Conservation (phyloP, 495 filamentous ascomycete species). For the Penicillium atrosanguineum region DNA sequence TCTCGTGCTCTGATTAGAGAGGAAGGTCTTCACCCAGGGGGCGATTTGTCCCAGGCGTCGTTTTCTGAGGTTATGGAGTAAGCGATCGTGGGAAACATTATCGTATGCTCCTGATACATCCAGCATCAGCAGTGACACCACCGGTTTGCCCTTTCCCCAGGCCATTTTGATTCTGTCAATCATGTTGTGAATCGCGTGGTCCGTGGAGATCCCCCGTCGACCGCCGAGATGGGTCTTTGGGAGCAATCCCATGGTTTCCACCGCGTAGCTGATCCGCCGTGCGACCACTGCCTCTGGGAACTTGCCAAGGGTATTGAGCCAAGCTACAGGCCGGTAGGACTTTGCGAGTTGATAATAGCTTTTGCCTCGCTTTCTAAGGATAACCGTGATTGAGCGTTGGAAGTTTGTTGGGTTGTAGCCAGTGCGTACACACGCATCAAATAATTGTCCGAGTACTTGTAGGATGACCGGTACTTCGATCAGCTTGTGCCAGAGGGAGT, state of each 20-base stretch:
- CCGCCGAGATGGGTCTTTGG: neutral
- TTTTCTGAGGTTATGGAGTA: neutral
- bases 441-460: neutral
- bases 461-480: neutral
- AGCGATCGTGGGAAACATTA: neutral
- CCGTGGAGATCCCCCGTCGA: neutral
- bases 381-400: neutral
- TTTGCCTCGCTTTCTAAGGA: neutral
- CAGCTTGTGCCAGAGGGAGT: conserved; percentile 7
- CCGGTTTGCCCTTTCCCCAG: neutral
- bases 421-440: conserved; percentile 2
- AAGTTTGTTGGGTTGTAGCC: conserved; percentile 9
- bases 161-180: neutral
- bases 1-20: neutral
- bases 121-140: neutral
- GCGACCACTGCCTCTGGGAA: neutral
- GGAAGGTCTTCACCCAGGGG: neutral
- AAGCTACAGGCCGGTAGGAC: neutral
- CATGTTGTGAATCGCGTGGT: neutral
- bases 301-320: neutral
- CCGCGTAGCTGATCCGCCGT: neutral
- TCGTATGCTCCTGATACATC: neutral
- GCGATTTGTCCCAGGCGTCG: neutral
- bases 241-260: neutral
- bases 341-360: neutral